A percentile compares a stretch with the other conserved stretches of the same genome.
Conservation (phyloP, 306 rosid species). For the Crotalaria pallida region DNA sequence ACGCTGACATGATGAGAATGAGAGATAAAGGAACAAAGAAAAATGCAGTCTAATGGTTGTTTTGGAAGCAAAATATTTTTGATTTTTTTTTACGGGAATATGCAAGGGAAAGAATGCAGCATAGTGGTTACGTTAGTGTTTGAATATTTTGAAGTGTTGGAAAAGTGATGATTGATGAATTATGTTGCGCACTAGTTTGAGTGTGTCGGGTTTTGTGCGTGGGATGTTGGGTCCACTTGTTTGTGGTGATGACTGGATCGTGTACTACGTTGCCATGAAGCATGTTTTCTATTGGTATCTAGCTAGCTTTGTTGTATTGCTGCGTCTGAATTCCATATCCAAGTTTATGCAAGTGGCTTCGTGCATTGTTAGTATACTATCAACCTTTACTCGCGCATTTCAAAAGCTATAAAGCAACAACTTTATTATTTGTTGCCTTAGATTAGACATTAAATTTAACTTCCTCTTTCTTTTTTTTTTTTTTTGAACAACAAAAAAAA, state of each 20-base stretch:
- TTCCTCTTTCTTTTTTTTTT: too few species aligned
- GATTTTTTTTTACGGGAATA: too few species aligned
- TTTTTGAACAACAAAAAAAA: too few species aligned
- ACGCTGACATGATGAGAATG: constrained; percentile 7
- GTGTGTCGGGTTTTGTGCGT: neutral
- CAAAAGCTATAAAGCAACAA: too few species aligned
- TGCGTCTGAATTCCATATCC: constrained; percentile 17
- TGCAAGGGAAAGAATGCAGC: too few species aligned
- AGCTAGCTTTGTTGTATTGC: neutral
- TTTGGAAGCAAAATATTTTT: too few species aligned
- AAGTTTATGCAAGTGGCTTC: neutral
- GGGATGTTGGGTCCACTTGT: neutral
- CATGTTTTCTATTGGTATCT: neutral
- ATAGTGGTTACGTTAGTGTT: neutral
- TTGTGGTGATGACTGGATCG: neutral
- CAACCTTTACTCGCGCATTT: too few species aligned
- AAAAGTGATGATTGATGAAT: neutral
- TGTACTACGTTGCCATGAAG: neutral
- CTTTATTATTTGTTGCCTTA: too few species aligned
- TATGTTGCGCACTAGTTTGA: neutral
- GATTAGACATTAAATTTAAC: too few species aligned
- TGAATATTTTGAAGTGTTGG: neutral
- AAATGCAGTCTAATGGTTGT: too few species aligned
- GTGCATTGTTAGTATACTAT: neutral
- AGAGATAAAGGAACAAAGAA: too few species aligned